Evolutionary conservation across 495 filamentous ascomycete genomes (phyloP).

Genomic region (Aspergillus carlsbadensis): DNA sequence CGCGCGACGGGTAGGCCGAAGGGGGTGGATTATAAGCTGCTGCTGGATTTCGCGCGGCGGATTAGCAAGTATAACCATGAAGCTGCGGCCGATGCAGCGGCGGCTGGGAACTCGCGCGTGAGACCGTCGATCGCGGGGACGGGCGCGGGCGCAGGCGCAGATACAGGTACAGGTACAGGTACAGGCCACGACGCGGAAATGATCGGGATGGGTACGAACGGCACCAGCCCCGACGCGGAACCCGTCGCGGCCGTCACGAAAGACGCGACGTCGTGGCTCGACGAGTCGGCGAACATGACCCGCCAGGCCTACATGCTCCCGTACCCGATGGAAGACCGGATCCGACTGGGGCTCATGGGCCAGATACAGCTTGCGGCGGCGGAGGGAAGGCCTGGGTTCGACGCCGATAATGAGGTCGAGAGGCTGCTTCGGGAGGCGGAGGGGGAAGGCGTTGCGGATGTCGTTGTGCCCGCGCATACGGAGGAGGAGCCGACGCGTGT

Average conservation of each 20-base stretch:
- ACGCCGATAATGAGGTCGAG: conserved; percentile 43
- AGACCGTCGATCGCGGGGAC: neutral
- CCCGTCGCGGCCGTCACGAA: conserved; percentile 44
- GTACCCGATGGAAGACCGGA: conserved; percentile 49
- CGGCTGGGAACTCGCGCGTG: conserved; percentile 22
- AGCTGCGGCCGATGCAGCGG: conserved; percentile 45
- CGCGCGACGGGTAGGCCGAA: conserved; percentile 16
- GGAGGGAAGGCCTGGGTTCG: conserved; percentile 27
- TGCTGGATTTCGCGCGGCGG: conserved; percentile 46
- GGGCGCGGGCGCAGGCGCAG: too few relatives aligned
- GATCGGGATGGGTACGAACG: conserved; percentile 25
- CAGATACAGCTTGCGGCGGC: conserved; percentile 41
- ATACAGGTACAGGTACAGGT: too few relatives aligned
- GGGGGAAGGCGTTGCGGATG: conserved; percentile 33
- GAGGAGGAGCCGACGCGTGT: conserved; percentile 26
- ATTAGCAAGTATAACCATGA: conserved; percentile 51
- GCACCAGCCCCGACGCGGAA: conserved; percentile 24
- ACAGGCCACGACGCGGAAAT: conserved; percentile 30
- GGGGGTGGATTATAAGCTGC: conserved; percentile 44
- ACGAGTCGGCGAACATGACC: conserved; percentile 43
- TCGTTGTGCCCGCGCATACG: conserved; percentile 19
- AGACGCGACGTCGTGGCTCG: conserved; percentile 45
- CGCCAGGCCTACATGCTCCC: conserved; percentile 47
- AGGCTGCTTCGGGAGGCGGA: conserved; percentile 43
- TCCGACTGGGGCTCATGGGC: conserved; percentile 49